Evolutionary conservation across 2,329 filamentous ascomycete genomes (phyloP).

Genomic region (Geosmithia putterillii): DNA sequence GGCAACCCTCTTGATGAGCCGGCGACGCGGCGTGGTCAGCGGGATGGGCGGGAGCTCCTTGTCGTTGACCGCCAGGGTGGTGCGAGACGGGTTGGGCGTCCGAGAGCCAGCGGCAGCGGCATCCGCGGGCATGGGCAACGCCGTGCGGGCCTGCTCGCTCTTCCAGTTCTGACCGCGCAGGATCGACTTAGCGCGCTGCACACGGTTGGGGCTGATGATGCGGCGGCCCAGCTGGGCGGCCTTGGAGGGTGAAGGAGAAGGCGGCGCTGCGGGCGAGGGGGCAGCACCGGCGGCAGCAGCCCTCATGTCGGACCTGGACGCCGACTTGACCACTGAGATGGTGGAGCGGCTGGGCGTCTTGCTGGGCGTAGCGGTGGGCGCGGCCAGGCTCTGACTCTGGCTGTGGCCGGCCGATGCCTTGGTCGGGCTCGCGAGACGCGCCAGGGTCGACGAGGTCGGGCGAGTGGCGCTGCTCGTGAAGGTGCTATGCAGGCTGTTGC

Average conservation of each 20-base stretch:
- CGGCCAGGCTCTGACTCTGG: too few relatives aligned
- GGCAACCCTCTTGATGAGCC: conserved; percentile 59
- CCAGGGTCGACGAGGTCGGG: conserved; percentile 27
- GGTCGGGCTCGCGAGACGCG: conserved; percentile 63
- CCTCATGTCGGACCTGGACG: conserved; percentile 13
- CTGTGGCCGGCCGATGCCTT: conserved; percentile 56
- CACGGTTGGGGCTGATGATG: conserved; percentile 34
- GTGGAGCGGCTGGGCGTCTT: conserved; percentile 11
- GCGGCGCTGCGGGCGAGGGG: too few relatives aligned
- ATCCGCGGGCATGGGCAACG: conserved; percentile 30
- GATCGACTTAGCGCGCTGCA: conserved; percentile 47
- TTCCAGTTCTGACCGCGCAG: conserved; percentile 28
- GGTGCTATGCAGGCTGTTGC: conserved; percentile 7
- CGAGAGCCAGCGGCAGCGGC: conserved; percentile 28
- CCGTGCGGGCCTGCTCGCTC: conserved; percentile 27
- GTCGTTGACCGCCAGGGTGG: conserved; percentile 14
- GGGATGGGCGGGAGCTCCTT: conserved; percentile 39
- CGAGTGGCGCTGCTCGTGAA: conserved; percentile 24
- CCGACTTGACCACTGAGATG: conserved; percentile 24
- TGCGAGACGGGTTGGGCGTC: conserved; percentile 26
- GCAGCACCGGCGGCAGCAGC: not conserved
- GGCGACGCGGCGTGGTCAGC: conserved; percentile 56
- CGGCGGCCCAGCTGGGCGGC: conserved; percentile 19
- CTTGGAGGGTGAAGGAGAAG: conserved; percentile 12
- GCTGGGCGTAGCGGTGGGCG: conserved; percentile 4